Conservation (phyloP, 352 stramenopile species). For the Phytophthora ramorum region DNA sequence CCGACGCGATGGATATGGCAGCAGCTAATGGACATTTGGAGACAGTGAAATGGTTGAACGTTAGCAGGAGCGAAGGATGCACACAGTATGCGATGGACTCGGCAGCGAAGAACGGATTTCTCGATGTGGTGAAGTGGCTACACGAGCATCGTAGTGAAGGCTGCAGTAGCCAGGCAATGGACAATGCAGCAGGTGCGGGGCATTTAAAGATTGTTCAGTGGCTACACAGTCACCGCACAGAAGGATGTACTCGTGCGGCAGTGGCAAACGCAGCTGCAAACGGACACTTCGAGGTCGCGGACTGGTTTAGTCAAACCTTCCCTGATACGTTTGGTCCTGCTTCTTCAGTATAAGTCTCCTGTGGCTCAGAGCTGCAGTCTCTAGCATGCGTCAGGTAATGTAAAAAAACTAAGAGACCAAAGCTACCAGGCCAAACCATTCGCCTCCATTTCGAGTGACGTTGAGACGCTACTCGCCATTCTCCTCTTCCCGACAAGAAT, state of each 20-base stretch:
- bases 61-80: slow-evolving; percentile 24
- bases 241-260: not conserved
- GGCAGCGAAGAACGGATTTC: slow-evolving; percentile 21
- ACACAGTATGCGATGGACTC: slow-evolving; percentile 23
- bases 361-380: not conserved
- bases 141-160: slow-evolving; percentile 28
- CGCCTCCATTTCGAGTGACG: too few species aligned
- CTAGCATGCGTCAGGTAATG: not conserved
- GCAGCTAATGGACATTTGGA: slow-evolving; percentile 29
- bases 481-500: too few species aligned
- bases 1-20: slow-evolving; percentile 24
- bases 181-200: slow-evolving; percentile 36
- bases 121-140: slow-evolving; percentile 36
- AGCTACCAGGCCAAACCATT: too few species aligned
- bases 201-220: slow-evolving; percentile 22
- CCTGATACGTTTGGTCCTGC: slow-evolving; percentile 2
- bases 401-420: too few species aligned
- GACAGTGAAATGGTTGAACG: slow-evolving; percentile 25
- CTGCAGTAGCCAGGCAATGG: slow-evolving; percentile 30
- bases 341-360: not conserved
- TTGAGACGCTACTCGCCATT: too few species aligned
- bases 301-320: slow-evolving; percentile 12
- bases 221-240: slow-evolving; percentile 3
- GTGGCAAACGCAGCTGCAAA: slow-evolving; percentile 5
- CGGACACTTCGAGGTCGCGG: slow-evolving; percentile 9